A percentile compares a stretch with the other conserved stretches of the same genome.
Evolutionary conservation across 2,329 filamentous ascomycete species (phyloP).

Genomic region (Colletotrichum destructivum): DNA sequence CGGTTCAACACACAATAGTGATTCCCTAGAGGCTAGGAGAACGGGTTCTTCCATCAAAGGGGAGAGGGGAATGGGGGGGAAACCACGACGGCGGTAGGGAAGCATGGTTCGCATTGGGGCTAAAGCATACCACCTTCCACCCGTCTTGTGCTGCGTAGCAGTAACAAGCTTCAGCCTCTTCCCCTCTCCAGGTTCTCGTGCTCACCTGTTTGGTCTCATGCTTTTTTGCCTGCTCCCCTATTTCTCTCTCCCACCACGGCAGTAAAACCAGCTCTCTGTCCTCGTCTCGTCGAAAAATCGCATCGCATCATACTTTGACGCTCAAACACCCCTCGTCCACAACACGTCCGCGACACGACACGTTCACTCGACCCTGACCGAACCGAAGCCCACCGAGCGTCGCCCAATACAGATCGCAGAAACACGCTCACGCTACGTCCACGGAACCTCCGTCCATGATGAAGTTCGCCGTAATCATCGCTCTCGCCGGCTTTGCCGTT

Average conservation of each 20-base stretch:
- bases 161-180: conserved; percentile 15
- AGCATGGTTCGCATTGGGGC: conserved; percentile 18
- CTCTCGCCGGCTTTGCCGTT: conserved; percentile 52
- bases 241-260: neutral
- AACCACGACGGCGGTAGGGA: neutral
- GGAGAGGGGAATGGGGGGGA: neutral
- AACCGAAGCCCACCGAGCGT: conserved; percentile 8
- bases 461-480: conserved; percentile 52
- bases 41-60: no score
- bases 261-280: neutral
- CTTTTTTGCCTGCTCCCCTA: neutral
- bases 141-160: conserved; percentile 4
- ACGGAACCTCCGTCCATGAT: conserved; percentile 46
- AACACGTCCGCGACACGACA: neutral
- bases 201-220: neutral
- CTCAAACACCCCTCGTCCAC: conserved; percentile 18
- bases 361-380: neutral
- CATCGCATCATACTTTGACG: conserved; percentile 1
- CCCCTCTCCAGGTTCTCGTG: neutral
- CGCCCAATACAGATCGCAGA: conserved; percentile 4
- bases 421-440: conserved; percentile 12
- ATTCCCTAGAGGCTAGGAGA: neutral
- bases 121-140: conserved; percentile 14
- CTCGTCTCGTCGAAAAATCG: neutral
- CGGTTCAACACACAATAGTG: conserved; percentile 12